These are phyloP conservation scores for Mycoemilia scoparia DNA, from an alignment of 192 early-diverging fungal genomes.

Conservation along the genomic window DNA sequence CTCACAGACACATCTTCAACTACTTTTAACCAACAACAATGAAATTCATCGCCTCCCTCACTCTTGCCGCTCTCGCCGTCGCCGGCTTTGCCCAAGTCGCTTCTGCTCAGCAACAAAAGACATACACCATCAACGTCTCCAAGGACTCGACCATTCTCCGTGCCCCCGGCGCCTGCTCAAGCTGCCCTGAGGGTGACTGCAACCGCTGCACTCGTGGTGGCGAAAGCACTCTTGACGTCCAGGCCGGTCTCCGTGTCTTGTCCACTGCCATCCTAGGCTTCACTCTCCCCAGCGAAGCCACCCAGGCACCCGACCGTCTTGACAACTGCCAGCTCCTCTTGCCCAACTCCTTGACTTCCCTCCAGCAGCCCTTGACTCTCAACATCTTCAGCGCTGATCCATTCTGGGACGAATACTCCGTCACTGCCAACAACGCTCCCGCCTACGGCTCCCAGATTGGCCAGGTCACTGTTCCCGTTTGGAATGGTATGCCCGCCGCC, in stretches of 20 bases:
- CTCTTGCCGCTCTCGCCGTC: too few species aligned
- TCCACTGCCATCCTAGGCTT: constrained; percentile 17
- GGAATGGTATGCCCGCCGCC: constrained; percentile 5
- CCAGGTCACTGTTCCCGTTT: constrained; percentile 10
- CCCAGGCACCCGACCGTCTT: too few species aligned
- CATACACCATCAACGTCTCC: constrained; percentile 11
- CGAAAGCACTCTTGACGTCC: constrained; percentile 9
- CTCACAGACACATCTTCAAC: too few species aligned
- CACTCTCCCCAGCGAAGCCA: constrained; percentile 8
- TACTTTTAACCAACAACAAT: too few species aligned
- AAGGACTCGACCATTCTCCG: constrained; percentile 29
- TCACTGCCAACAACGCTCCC: constrained; percentile 16
- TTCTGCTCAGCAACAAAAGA: background rate
- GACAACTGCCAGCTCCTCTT: constrained; percentile 13
- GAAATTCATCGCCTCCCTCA: too few species aligned
- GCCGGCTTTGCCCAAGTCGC: too few species aligned
- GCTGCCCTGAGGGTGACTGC: constrained; percentile 24
- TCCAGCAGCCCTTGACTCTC: constrained; percentile 7
- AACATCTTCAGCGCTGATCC: constrained; percentile 4
- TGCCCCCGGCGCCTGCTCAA: constrained; percentile 17
- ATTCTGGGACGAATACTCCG: constrained; percentile 19
- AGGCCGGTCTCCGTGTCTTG: constrained; percentile 14
- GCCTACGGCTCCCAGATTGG: constrained; percentile 5
- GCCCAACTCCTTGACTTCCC: constrained; percentile 8
- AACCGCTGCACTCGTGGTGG: constrained; percentile 23